Evolutionary conservation across 139 green algal species (phyloP), one percentile per base, ranked within the genome.

Genomic region (Chlamydomonas urium): DNA sequence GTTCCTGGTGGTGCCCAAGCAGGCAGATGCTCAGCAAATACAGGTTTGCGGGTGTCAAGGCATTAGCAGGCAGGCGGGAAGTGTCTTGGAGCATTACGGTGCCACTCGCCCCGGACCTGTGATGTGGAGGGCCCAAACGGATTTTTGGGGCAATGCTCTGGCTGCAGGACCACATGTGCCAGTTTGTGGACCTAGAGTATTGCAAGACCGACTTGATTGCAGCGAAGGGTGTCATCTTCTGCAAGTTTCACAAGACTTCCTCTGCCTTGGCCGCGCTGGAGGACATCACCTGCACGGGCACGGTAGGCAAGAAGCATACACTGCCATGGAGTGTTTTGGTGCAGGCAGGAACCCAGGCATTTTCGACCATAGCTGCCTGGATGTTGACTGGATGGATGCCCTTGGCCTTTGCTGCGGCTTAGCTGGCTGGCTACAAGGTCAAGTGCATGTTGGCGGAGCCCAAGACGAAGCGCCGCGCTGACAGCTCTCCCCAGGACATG

Each of bases 361-460:
- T n/a, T n/a, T n/a, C n/a, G n/a, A n/a, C n/a, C n/a, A n/a, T n/a
- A n/a, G n/a, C n/a, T n/a, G n/a, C n/a, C n/a, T n/a, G n/a, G n/a
- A n/a, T n/a, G n/a, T n/a, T n/a, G n/a, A n/a, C n/a, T n/a, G n/a
- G n/a, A n/a, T n/a, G n/a, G n/a, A n/a, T n/a, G n/a, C n/a, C n/a
- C n/a, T n/a, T n/a, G 21, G 45, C 45, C 21, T 56, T 56, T 56
- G 45, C 45, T 56, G 17, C 17, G 21, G 17, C 45, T 56, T 56
- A 56, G 21, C 45, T 56, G 23, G 81, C 81, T 21, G 80, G 85
- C 19, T 95, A 96, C 83, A 93, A 90, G 76, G 90, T 97, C 2
- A 97, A 97, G 84, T 87, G 89, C 61, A 97, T 97, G 91, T 76
- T 97, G 10, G 91, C 91, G 4, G 90, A 95, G 85, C 91, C 91